Evolutionary conservation across 805 yeast genomes (phyloP).

Genomic region (Candida sphagnicola): DNA sequence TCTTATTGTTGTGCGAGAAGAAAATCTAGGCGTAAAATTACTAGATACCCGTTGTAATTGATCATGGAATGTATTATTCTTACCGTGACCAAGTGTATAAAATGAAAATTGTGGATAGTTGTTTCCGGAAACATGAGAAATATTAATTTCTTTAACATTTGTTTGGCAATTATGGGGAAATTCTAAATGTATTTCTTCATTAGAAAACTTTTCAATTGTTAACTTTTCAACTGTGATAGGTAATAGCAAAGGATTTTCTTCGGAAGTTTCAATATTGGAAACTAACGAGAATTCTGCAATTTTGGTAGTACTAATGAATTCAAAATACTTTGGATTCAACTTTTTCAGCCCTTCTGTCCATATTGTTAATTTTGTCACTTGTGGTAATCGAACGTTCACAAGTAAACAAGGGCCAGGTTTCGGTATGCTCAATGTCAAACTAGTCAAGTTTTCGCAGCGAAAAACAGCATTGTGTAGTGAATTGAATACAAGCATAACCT

Average conservation of each 20-base stretch:
- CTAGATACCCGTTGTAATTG: neutral
- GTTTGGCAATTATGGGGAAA: neutral
- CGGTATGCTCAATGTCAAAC: neutral
- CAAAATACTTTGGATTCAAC: neutral
- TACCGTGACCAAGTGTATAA: neutral
- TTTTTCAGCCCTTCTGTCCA: neutral
- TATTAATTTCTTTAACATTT: neutral
- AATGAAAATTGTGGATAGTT: neutral
- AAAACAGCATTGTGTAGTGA: neutral
- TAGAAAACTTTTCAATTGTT: neutral
- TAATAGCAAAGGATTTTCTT: neutral
- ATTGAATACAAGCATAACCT: neutral
- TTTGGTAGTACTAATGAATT: neutral
- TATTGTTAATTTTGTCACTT: neutral
- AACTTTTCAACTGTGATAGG: neutral
- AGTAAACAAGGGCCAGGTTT: neutral
- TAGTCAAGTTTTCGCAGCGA: neutral
- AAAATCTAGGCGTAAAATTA: neutral
- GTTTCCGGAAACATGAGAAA: neutral
- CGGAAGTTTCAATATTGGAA: neutral
- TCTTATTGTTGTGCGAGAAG: neutral
- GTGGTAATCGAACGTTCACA: neutral
- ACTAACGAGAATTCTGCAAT: neutral
- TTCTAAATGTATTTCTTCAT: neutral
- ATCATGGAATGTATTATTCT: neutral